Evolutionary conservation across 2,329 filamentous ascomycete genomes (phyloP).

Genomic region (Ophiocordyceps sinensis): DNA sequence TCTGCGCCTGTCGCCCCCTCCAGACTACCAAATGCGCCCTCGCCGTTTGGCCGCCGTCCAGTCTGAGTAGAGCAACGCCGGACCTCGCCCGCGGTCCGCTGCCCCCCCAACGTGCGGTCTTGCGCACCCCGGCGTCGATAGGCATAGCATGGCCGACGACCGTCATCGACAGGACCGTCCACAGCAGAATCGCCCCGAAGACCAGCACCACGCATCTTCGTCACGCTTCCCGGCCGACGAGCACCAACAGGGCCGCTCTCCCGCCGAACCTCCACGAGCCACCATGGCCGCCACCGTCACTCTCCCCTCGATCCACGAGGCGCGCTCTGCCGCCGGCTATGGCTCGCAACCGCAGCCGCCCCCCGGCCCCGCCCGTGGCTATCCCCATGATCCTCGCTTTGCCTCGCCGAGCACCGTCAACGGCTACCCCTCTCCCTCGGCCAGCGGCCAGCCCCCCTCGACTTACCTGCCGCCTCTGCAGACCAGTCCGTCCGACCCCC

Average conservation of each 20-base stretch:
- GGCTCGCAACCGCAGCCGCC: constrained; percentile 7
- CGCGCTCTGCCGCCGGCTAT: constrained; percentile 18
- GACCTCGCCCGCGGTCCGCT: constrained; percentile 3
- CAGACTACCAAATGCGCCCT: constrained; percentile 3
- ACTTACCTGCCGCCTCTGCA: constrained; percentile 24
- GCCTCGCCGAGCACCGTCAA: constrained; percentile 29
- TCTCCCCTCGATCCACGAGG: constrained; percentile 35
- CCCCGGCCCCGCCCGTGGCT: constrained; percentile 13
- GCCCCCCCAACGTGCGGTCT: constrained; percentile 6
- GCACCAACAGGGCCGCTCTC: too few relatives aligned
- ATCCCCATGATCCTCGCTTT: constrained; percentile 21
- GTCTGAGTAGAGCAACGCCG: constrained; percentile 1
- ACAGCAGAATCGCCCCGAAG: constrained; percentile 21
- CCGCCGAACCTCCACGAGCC: constrained; percentile 12
- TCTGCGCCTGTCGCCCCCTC: neutral
- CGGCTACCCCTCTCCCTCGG: constrained; percentile 29
- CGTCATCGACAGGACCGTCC: constrained; percentile 22
- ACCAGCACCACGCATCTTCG: constrained; percentile 7
- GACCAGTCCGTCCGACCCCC: constrained; percentile 16
- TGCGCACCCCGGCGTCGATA: constrained; percentile 6
- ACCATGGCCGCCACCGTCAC: constrained; percentile 30
- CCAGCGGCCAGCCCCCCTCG: constrained; percentile 14
- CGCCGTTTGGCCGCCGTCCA: constrained; percentile 4
- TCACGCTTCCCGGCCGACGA: constrained; percentile 2
- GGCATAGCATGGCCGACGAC: constrained; percentile 25